These are phyloP conservation scores for Persicaria tinctoria DNA, from an alignment of 148 eudicot genomes.

Conservation along the genomic window DNA sequence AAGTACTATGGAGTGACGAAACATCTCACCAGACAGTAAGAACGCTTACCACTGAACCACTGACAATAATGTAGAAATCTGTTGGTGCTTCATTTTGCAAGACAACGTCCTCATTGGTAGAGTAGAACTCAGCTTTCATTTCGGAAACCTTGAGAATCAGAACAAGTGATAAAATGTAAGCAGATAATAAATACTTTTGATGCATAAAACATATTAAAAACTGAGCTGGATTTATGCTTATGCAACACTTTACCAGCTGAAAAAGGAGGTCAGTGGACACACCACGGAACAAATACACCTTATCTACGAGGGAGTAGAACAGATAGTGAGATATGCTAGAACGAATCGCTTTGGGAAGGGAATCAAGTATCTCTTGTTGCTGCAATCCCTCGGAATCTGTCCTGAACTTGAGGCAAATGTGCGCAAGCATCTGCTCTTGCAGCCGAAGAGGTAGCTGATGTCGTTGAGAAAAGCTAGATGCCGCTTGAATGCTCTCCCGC, in stretches of 20 bases:
- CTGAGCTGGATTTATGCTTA: not conserved
- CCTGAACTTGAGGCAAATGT: slow-evolving; percentile 64
- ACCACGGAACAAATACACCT: slow-evolving; percentile 66
- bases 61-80: slow-evolving; percentile 72
- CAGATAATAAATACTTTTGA: not conserved
- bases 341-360: slow-evolving; percentile 79
- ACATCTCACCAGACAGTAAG: not conserved
- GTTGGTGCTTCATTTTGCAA: slow-evolving; percentile 82
- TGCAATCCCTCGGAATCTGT: slow-evolving; percentile 77
- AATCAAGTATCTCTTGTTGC: slow-evolving; percentile 76
- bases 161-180: not conserved
- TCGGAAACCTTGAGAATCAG: slow-evolving; percentile 56
- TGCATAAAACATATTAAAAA: not conserved
- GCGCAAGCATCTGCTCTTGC: slow-evolving; percentile 92
- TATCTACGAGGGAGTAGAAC: slow-evolving; percentile 63
- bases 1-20: too few species aligned
- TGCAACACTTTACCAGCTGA: slow-evolving; percentile 54
- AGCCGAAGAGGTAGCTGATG: slow-evolving; percentile 58
- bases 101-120: slow-evolving; percentile 58
- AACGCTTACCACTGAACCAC: slow-evolving; percentile 56
- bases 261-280: slow-evolving; percentile 81
- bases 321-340: slow-evolving; percentile 78
- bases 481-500: slow-evolving; percentile 89
- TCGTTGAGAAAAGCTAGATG: slow-evolving; percentile 69
- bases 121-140: slow-evolving; percentile 86